Percentiles rank a stretch among this genome's conserved stretches.
phyloP scores from a whole-genome alignment of 2,329 filamentous ascomycete species.

The Bipolaris sorokiniana region DNA sequence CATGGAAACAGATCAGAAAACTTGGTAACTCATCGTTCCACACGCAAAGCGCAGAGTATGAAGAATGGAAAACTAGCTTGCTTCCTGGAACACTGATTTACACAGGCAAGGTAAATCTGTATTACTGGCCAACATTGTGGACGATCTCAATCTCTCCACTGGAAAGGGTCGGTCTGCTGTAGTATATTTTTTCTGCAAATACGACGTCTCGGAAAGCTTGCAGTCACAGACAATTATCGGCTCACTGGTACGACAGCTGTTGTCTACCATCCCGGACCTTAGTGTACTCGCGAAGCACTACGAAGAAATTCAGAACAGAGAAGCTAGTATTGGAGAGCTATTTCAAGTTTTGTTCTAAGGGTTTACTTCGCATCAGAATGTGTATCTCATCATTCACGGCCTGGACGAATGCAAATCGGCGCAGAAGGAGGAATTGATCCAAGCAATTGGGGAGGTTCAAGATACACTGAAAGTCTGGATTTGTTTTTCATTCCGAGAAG shows the following conservation, averaged over 20 bases:
- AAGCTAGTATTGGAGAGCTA: slow-evolving; percentile 23
- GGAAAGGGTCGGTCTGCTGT: slow-evolving; percentile 9
- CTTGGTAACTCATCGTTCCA: slow-evolving; percentile 45
- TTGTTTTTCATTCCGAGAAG: slow-evolving; percentile 33
- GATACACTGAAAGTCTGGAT: slow-evolving; percentile 23
- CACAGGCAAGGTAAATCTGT: slow-evolving; percentile 56
- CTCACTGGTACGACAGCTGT: slow-evolving; percentile 46
- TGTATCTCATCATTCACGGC: slow-evolving; percentile 47
- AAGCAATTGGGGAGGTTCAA: slow-evolving; percentile 31
- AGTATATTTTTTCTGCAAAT: slow-evolving; percentile 38
- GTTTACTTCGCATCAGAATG: slow-evolving; percentile 22
- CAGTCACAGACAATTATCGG: slow-evolving; percentile 33
- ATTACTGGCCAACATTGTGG: slow-evolving; percentile 53
- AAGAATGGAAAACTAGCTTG: slow-evolving; percentile 34
- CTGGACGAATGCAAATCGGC: slow-evolving; percentile 41
- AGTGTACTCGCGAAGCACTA: slow-evolving; percentile 6
- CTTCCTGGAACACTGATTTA: slow-evolving; percentile 43
- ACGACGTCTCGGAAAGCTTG: slow-evolving; percentile 32
- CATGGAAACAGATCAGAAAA: slow-evolving; percentile 54
- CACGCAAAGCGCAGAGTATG: slow-evolving; percentile 26
- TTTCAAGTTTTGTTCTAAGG: slow-evolving; percentile 25
- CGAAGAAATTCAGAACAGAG: slow-evolving; percentile 1
- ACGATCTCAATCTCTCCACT: slow-evolving; percentile 25
- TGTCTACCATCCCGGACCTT: slow-evolving; percentile 34
- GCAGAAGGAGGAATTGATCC: slow-evolving; percentile 21